Percentiles rank a stretch among this genome's conserved stretches.
These are phyloP conservation scores for Trichoderma gracile DNA, from an alignment of 2,329 filamentous ascomycete species.

Conservation along the genomic window DNA sequence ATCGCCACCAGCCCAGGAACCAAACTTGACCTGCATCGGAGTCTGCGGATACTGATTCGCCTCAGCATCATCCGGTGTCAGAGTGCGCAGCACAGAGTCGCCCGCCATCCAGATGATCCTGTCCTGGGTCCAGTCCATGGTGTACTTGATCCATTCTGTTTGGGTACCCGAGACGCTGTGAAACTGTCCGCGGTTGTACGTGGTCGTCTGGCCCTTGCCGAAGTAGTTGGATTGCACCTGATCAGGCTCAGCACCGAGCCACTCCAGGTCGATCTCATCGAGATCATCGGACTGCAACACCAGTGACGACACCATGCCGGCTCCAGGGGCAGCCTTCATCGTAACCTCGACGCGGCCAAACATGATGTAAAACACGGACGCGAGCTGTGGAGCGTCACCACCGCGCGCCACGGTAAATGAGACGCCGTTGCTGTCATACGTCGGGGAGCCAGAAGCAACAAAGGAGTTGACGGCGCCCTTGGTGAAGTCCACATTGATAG, in stretches of 20 bases:
- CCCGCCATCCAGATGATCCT: conserved; percentile 87
- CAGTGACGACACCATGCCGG: conserved; percentile 88
- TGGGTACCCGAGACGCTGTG: conserved; percentile 71
- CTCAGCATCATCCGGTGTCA: conserved; percentile 69
- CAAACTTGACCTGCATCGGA: conserved; percentile 92
- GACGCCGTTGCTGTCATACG: conserved; percentile 75
- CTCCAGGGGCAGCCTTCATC: conserved; percentile 82
- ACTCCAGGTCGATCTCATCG: conserved; percentile 97
- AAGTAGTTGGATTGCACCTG: conserved; percentile 98
- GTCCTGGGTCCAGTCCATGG: conserved; percentile 84
- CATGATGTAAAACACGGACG: conserved; percentile 98
- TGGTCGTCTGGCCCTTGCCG: conserved; percentile 81
- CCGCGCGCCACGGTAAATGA: conserved; percentile 75
- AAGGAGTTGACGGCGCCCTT: conserved; percentile 78
- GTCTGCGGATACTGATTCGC: conserved; percentile 85
- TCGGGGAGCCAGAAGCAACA: conserved; percentile 65
- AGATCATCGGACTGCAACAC: conserved; percentile 88
- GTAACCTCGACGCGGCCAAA: conserved; percentile 87
- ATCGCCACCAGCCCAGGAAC: conserved; percentile 90
- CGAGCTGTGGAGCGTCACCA: conserved; percentile 83
- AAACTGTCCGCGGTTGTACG: conserved; percentile 86
- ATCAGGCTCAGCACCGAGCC: conserved; percentile 74
- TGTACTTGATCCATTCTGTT: conserved; percentile 77
- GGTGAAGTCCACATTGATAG: conserved; percentile 82
- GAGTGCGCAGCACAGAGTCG: conserved; percentile 72